Evolutionary conservation across 768 basidiomycete genomes (phyloP).

Genomic region (Rhizopogon vesiculosus): DNA sequence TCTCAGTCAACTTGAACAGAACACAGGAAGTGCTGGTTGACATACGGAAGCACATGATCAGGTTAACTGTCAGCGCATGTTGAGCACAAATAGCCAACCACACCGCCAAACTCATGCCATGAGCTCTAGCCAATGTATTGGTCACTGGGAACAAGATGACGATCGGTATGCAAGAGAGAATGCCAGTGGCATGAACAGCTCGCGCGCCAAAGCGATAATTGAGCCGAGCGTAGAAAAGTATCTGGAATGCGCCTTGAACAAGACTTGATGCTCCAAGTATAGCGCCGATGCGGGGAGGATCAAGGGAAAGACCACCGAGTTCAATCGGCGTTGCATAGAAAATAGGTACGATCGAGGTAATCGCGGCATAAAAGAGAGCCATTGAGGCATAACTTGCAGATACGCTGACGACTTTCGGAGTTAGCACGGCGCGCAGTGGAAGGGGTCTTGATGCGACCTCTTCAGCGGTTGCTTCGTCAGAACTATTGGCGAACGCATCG

Average conservation of each 20-base stretch:
- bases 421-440: conserved; percentile 47
- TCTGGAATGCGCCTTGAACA: conserved; percentile 42
- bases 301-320: conserved; percentile 23
- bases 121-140: conserved; percentile 26
- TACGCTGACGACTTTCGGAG: conserved; percentile 50
- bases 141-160: conserved; percentile 36
- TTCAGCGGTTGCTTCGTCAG: not conserved
- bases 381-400: conserved; percentile 58
- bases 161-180: conserved; percentile 43
- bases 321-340: conserved; percentile 27
- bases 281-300: conserved; percentile 25
- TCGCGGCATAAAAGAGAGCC: conserved; percentile 60
- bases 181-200: conserved; percentile 46
- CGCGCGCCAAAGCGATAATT: conserved; percentile 56
- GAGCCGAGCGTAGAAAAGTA: conserved; percentile 55
- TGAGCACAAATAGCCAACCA: conserved; percentile 51
- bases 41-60: not conserved
- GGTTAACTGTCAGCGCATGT: conserved; percentile 34
- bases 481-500: not conserved
- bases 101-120: conserved; percentile 21
- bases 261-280: conserved; percentile 23
- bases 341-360: conserved; percentile 39
- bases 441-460: conserved; percentile 20
- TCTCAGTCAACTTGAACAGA: not conserved
- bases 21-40: not conserved